Evolutionary conservation across 1,139 yeast species (phyloP), one percentile per base, ranked within the genome.

Genomic region (Suhomyces kunorum): DNA sequence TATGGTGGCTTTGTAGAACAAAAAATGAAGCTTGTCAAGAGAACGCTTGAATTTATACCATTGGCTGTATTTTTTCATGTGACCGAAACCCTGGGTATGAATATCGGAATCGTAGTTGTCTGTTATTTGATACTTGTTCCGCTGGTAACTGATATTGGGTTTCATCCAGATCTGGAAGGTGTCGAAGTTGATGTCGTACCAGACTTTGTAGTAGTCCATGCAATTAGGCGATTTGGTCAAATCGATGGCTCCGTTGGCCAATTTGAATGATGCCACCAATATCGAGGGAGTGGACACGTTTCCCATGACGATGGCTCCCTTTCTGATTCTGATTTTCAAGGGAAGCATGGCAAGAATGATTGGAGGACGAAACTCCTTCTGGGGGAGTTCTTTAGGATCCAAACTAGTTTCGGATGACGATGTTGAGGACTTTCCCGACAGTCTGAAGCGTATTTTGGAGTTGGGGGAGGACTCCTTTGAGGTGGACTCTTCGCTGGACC

Each of bases 271-370:
- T 5, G 76, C 67, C 2, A 88, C 81, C 34, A 86, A 49, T 9
- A 92, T 64, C 1, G 90, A 78, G 1, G 95, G 86, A 0, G 96
- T 88, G 9, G 79, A 73, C 40, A 76, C 69, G 59, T 89, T 90
- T 6, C 98, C 98, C 25, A 88, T 54, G 1, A 88, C 83, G 25
- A 87, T 44, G 0, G 95, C 85, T 1, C 92, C 90, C 42, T 79
- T 83, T 34, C 71, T 75, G n/a, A 86, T 64, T 18, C 66, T 63
- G 4, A 84, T 41, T 29, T 77, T 76, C 1, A 87, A 49, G 0
- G 96, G 96, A 20, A 84, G 58, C 6, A 78, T 45, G 22, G 67
- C 63, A 19, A 80, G 55, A 26, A 64, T 46, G 16, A 18, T 8
- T 5, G 43, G 43, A 5, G 39, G 24, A 9, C 29, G 23, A 11